A percentile compares a stretch with the other conserved stretches of the same genome.
phyloP scores from a whole-genome alignment of 2,329 filamentous ascomycete genomes.

The Stachybotrys elegans region DNA sequence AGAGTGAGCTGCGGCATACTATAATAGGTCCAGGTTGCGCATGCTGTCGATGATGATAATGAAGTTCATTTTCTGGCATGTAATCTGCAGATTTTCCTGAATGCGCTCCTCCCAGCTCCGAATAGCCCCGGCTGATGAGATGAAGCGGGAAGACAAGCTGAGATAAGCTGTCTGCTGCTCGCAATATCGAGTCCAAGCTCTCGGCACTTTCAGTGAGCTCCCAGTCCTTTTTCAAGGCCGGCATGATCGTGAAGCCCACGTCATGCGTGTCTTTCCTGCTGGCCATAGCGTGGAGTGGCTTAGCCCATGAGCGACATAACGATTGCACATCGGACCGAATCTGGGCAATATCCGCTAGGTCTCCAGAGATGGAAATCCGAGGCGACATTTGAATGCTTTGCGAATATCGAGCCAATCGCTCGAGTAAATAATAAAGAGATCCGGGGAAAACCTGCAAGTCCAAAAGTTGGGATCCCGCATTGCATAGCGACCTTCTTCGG shows the following conservation, averaged over 20 bases:
- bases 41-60: constrained; percentile 38
- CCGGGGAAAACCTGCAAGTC: constrained; percentile 40
- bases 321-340: neutral
- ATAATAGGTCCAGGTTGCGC: constrained; percentile 34
- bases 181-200: constrained; percentile 34
- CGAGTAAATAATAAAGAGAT: no score
- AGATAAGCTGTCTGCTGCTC: constrained; percentile 35
- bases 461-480: constrained; percentile 30
- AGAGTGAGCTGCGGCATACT: constrained; percentile 29
- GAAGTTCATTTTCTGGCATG: constrained; percentile 22
- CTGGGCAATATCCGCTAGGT: neutral
- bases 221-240: constrained; percentile 40
- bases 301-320: constrained; percentile 9
- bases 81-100: constrained; percentile 22
- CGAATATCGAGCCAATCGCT: no score
- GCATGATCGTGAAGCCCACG: constrained; percentile 48
- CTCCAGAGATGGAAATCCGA: no score
- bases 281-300: constrained; percentile 30
- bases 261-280: constrained; percentile 47
- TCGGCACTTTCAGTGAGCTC: constrained; percentile 34
- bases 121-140: constrained; percentile 35
- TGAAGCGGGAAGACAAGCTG: constrained; percentile 38
- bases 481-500: constrained; percentile 18
- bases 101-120: constrained; percentile 40
- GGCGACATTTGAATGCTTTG: constrained; percentile 1